phyloP scores from a whole-genome alignment of 257 asterid species.

The Rhazya stricta region DNA sequence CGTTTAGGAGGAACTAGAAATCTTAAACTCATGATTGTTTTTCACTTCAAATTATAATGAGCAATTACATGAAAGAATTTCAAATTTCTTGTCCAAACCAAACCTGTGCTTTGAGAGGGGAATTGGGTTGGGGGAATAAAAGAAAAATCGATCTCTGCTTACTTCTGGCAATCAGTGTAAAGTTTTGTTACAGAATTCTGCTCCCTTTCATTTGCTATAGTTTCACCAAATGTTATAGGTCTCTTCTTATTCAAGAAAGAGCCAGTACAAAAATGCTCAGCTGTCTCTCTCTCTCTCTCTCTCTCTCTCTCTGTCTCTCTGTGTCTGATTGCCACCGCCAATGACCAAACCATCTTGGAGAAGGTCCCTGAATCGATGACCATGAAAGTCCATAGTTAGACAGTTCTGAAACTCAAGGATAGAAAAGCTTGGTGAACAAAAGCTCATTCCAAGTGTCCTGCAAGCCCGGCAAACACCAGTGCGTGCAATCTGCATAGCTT shows the following conservation, averaged over 20 bases:
- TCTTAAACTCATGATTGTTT: no score
- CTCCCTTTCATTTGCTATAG: neutral
- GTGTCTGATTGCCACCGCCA: no score
- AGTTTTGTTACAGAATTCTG: neutral
- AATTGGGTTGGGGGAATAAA: no score
- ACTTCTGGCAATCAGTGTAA: no score
- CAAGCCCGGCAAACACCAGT: conserved; percentile 87
- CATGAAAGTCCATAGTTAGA: neutral
- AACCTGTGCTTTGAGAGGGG: no score
- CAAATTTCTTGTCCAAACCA: no score
- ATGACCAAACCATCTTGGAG: neutral
- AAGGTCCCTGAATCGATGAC: neutral
- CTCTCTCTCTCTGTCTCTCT: neutral
- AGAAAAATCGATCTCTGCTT: neutral
- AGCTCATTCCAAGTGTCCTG: conserved; percentile 84
- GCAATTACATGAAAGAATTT: no score
- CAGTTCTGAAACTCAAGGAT: conserved; percentile 29
- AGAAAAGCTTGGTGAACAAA: conserved; percentile 56
- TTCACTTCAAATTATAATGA: no score
- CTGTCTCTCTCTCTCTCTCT: neutral
- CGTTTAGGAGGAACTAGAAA: no score
- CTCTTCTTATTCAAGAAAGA: neutral
- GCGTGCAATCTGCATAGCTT: conserved; percentile 74
- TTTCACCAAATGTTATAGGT: neutral
- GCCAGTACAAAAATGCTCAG: neutral